phyloP scores from a whole-genome alignment of 1,284 basidiomycete genomes.

The Naganishia cerealis region DNA sequence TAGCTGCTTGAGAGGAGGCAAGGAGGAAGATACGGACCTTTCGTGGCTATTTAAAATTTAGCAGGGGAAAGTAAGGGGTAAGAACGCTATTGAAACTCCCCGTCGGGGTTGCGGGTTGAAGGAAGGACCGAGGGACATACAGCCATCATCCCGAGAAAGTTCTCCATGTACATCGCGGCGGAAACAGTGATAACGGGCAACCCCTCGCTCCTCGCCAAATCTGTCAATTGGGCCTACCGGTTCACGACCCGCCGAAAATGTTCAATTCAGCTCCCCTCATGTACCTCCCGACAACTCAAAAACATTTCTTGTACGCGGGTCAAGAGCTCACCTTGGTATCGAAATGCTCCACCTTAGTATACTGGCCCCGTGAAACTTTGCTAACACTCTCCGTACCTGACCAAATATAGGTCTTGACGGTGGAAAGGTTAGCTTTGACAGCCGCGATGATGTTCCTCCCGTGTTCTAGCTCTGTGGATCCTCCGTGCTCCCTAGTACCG shows the following conservation, averaged over 20 bases:
- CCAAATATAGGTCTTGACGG: slow-evolving; percentile 23
- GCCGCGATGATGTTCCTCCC: slow-evolving; percentile 29
- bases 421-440: slow-evolving; percentile 14
- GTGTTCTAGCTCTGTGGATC: slow-evolving; percentile 19
- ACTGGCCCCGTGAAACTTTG: slow-evolving; percentile 21
- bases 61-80: neutral
- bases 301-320: neutral
- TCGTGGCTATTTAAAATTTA: neutral
- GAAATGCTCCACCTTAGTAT: slow-evolving; percentile 33
- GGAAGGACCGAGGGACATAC: neutral
- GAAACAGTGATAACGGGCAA: slow-evolving; percentile 28
- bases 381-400: slow-evolving; percentile 16
- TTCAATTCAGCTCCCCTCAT: neutral
- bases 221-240: slow-evolving; percentile 21
- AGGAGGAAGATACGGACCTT: neutral
- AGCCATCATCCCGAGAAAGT: slow-evolving; percentile 25
- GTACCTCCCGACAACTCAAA: neutral
- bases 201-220: slow-evolving; percentile 19
- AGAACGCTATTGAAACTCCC: neutral
- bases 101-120: too few species aligned
- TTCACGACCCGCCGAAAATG: neutral
- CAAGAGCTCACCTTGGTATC: slow-evolving; percentile 30
- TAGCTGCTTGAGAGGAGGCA: neutral
- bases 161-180: slow-evolving; percentile 32
- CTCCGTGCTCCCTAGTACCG: slow-evolving; percentile 31